Evolutionary conservation across 768 basidiomycete species (phyloP).

Genomic region (Leccinum broughii): DNA sequence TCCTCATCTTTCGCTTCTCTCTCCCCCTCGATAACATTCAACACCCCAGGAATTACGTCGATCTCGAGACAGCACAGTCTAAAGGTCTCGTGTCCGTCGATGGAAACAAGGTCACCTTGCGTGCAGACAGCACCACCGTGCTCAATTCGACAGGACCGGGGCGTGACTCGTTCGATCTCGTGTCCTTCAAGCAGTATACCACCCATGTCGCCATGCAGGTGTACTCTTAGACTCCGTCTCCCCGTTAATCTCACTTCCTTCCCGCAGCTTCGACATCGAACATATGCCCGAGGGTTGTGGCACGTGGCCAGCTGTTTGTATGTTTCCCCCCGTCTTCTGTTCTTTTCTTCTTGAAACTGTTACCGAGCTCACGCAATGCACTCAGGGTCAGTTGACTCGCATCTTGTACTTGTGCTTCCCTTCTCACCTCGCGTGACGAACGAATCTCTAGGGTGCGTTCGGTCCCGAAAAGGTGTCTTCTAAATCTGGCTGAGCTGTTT

Average conservation of each 20-base stretch:
- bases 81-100: slow-evolving; percentile 60
- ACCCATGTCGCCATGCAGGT: slow-evolving; percentile 37
- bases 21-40: not conserved
- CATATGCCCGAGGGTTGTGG: slow-evolving; percentile 43
- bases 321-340: slow-evolving; percentile 7
- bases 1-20: not conserved
- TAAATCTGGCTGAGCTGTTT: not conserved
- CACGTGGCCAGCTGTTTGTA: slow-evolving; percentile 41
- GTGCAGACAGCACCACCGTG: slow-evolving; percentile 35
- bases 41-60: slow-evolving; percentile 42
- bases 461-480: not conserved
- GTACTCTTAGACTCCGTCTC: not conserved
- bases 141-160: slow-evolving; percentile 35
- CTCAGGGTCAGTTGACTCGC: slow-evolving; percentile 17
- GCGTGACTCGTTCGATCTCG: slow-evolving; percentile 37
- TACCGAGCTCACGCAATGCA: not conserved
- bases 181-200: slow-evolving; percentile 31
- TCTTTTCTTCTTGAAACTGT: not conserved
- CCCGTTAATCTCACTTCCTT: not conserved
- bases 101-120: slow-evolving; percentile 38
- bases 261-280: slow-evolving; percentile 34
- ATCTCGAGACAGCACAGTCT: slow-evolving; percentile 48
- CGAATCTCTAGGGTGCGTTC: slow-evolving; percentile 21
- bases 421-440: slow-evolving; percentile 1
- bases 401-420: not conserved